Percentiles rank a stretch among this genome's conserved stretches.
These are phyloP conservation scores for Cladosporium cucumerinum DNA, from an alignment of 2,329 filamentous ascomycete genomes.

Conservation along the genomic window DNA sequence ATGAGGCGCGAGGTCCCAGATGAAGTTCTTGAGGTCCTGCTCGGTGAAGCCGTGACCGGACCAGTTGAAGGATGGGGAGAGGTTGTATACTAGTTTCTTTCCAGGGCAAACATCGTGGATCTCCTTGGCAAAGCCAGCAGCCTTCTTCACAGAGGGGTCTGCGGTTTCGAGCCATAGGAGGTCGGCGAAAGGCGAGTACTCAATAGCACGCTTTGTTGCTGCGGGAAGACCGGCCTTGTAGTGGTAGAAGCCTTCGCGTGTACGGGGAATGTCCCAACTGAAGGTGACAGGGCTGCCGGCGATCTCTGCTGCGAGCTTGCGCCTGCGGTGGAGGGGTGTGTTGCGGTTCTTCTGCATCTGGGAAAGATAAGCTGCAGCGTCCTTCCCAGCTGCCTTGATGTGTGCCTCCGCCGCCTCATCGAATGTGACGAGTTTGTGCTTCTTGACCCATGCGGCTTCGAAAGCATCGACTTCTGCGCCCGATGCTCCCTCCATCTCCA, in stretches of 20 bases:
- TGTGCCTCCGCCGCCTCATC: constrained; percentile 64
- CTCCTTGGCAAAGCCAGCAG: constrained; percentile 68
- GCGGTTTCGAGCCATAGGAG: constrained; percentile 97
- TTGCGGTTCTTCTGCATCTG: constrained; percentile 58
- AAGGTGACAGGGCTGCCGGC: constrained; percentile 71
- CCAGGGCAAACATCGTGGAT: constrained; percentile 68
- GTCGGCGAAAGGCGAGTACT: constrained; percentile 88
- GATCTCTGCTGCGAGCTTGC: constrained; percentile 66
- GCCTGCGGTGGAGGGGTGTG: constrained; percentile 74
- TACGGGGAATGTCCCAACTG: constrained; percentile 87
- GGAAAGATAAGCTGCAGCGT: constrained; percentile 28
- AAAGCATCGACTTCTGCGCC: constrained; percentile 80
- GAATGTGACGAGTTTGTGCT: constrained; percentile 80
- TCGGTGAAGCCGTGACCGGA: constrained; percentile 89
- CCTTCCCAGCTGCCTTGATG: constrained; percentile 33
- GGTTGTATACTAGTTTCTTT: constrained; percentile 94
- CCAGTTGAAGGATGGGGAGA: constrained; percentile 98
- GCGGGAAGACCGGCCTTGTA: constrained; percentile 79
- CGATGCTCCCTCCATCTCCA: constrained; percentile 77
- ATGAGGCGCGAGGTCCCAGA: constrained; percentile 92
- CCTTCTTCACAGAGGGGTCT: constrained; percentile 77
- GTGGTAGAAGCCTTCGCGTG: constrained; percentile 91
- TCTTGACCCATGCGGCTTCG: constrained; percentile 85
- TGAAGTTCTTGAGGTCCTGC: constrained; percentile 79
- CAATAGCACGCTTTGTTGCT: constrained; percentile 88